Base-by-base conservation (phyloP, 352 stramenopile species). In the Pythium apleroticum region DNA sequence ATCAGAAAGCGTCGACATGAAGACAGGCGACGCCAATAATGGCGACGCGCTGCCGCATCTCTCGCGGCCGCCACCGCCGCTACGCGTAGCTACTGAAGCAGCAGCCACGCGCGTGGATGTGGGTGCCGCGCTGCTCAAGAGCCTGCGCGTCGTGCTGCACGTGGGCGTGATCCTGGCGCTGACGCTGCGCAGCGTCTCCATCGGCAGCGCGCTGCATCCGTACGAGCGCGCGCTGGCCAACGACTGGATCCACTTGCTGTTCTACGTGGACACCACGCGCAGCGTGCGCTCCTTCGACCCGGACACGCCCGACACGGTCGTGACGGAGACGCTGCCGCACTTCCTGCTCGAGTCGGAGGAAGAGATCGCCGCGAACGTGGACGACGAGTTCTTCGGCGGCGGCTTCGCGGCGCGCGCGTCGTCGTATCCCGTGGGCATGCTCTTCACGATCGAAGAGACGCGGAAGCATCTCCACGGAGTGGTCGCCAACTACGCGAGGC, bases 361-460 rank as follows among this genome's bases (percentile, higher is more conserved):
- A 60, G 74, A 88, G 48, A 80, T 90, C 48, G 83, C 78, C 0
- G 83, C 77, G 35, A 90, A 81, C 39, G 65, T 89, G 31, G 75
- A 86, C 25, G 77, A 88, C 49, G 80, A 89, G 58, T 81, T 86
- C 63, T 86, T 91, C 55, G 48, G 56, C 63, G 65, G 71, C 11
- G 82, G 77, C 0, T 88, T 88, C 45, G 73, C 74, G 4, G 76
- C 72, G 9, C 70, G 79, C 4, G 71, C 78, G 31, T 91, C 83
- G 33, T 75, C 80, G 55, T 68, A 79, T 46, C 80, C 83, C 7
- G 80, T 90, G 0, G 83, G 80, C 19, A 69, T 84, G 61, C 72
- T 91, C 3, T 93, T 91, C 56, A 93, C 84, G 15, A 87, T 90
- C 27, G 49, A 88, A 1, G 80, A 91, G 65, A 89, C 79, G 33